Evolutionary conservation across 2,329 filamentous ascomycete species (phyloP).

Genomic region (Epichloe festucae): DNA sequence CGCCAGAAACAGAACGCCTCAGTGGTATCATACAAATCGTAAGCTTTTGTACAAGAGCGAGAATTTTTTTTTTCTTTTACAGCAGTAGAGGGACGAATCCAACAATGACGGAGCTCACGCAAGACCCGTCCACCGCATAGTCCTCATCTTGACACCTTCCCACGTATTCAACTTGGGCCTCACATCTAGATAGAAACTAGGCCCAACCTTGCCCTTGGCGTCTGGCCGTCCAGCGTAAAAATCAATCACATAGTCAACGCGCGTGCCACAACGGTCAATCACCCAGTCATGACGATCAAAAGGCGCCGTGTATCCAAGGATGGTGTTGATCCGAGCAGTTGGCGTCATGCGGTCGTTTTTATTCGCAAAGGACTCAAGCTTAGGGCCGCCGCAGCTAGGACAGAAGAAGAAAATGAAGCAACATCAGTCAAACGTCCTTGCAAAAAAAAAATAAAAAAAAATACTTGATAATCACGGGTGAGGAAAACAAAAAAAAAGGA

Average conservation of each 20-base stretch:
- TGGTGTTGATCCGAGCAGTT: constrained; percentile 66
- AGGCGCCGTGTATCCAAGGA: constrained; percentile 78
- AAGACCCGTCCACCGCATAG: constrained; percentile 35
- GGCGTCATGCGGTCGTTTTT: constrained; percentile 59
- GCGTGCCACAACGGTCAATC: constrained; percentile 75
- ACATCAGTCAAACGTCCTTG: not conserved
- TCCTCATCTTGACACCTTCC: constrained; percentile 57
- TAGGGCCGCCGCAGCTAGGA: constrained; percentile 55
- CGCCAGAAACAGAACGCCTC: constrained; percentile 10
- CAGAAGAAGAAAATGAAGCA: not conserved
- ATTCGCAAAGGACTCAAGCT: constrained; percentile 73
- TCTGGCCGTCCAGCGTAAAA: constrained; percentile 68
- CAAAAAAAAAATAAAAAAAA: too few relatives aligned
- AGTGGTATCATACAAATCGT: constrained; percentile 12
- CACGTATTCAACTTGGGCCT: constrained; percentile 55
- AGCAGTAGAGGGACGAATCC: not conserved
- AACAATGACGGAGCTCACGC: constrained; percentile 19
- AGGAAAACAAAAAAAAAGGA: not conserved
- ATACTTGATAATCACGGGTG: too few relatives aligned
- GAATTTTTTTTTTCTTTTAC: not conserved
- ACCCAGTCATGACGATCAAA: constrained; percentile 98
- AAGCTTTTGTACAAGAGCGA: not conserved
- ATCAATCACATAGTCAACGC: constrained; percentile 92
- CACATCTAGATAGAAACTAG: constrained; percentile 56
- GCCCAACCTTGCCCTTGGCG: constrained; percentile 21